phyloP scores from a whole-genome alignment of 192 early-diverging fungal genomes.

The Podila minutissima region DNA sequence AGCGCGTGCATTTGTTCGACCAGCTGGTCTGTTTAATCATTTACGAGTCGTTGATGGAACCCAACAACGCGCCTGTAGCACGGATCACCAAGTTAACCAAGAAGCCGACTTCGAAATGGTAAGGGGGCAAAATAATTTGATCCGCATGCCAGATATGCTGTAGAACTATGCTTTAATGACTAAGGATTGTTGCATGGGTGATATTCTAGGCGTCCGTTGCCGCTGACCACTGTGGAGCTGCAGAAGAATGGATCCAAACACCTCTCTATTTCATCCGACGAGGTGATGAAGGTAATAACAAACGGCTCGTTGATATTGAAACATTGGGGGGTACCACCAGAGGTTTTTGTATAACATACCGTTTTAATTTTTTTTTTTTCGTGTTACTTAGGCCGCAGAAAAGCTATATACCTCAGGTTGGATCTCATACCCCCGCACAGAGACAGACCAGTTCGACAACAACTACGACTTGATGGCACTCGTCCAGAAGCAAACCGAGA shows the following conservation, averaged over 20 bases:
- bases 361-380: too few species aligned
- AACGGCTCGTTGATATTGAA: background rate
- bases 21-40: slow-evolving; percentile 71
- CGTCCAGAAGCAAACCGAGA: slow-evolving; percentile 67
- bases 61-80: slow-evolving; percentile 54
- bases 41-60: slow-evolving; percentile 77
- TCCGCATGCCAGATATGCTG: background rate
- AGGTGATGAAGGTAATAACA: slow-evolving; percentile 73
- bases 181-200: too few species aligned
- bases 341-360: too few species aligned
- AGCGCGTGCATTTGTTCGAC: slow-evolving; percentile 79
- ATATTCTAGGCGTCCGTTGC: slow-evolving; percentile 78
- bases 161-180: too few species aligned
- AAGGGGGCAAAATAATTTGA: background rate
- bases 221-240: slow-evolving; percentile 95
- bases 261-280: slow-evolving; percentile 80
- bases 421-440: slow-evolving; percentile 97
- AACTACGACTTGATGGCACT: slow-evolving; percentile 75
- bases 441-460: slow-evolving; percentile 90
- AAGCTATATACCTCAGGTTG: slow-evolving; percentile 86
- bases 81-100: slow-evolving; percentile 65
- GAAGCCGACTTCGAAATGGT: slow-evolving; percentile 86
- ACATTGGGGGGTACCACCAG: background rate
- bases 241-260: slow-evolving; percentile 81
- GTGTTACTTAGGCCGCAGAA: slow-evolving; percentile 76